phyloP scores from a whole-genome alignment of 306 rosid species.

The Sicyos edulis region DNA sequence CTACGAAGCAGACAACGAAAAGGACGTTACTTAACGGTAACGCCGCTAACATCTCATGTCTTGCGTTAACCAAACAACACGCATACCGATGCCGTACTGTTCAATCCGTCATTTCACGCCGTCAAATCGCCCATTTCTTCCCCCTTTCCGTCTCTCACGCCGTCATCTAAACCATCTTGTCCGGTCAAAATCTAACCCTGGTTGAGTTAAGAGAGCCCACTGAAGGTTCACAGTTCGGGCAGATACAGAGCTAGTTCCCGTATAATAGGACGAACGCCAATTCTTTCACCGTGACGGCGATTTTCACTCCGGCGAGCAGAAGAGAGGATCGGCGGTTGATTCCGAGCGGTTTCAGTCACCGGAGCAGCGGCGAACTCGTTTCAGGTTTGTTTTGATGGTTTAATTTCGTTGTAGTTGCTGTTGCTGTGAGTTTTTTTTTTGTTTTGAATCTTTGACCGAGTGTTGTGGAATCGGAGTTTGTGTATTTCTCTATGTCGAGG shows the following conservation, averaged over 20 bases:
- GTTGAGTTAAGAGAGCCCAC: conserved; percentile 22
- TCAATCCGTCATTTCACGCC: conserved; percentile 21
- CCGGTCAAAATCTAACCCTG: conserved; percentile 34
- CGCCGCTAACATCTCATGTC: conserved; percentile 17
- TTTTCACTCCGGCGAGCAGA: conserved; percentile 19
- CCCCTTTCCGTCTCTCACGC: conserved; percentile 21
- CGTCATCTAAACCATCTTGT: conserved; percentile 21
- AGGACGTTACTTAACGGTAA: conserved; percentile 51
- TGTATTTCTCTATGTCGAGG: neutral
- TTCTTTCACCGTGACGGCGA: conserved; percentile 42
- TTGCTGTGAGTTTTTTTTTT: no score
- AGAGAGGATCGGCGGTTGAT: conserved; percentile 20
- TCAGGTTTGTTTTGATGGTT: neutral
- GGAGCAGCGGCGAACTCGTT: neutral
- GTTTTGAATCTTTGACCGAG: no score
- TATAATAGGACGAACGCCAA: conserved; percentile 46
- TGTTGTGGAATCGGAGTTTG: neutral
- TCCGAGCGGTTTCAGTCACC: conserved; percentile 19
- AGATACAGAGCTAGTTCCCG: conserved; percentile 29
- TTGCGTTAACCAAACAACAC: conserved; percentile 38
- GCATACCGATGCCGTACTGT: conserved; percentile 31
- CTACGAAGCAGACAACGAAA: conserved; percentile 60
- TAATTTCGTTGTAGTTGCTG: no score
- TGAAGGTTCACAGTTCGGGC: conserved; percentile 22
- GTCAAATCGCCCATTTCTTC: neutral